Percentiles rank a stretch among this genome's conserved stretches.
phyloP scores from a whole-genome alignment of 345 rosid genomes.

The Citrus sinensis region DNA sequence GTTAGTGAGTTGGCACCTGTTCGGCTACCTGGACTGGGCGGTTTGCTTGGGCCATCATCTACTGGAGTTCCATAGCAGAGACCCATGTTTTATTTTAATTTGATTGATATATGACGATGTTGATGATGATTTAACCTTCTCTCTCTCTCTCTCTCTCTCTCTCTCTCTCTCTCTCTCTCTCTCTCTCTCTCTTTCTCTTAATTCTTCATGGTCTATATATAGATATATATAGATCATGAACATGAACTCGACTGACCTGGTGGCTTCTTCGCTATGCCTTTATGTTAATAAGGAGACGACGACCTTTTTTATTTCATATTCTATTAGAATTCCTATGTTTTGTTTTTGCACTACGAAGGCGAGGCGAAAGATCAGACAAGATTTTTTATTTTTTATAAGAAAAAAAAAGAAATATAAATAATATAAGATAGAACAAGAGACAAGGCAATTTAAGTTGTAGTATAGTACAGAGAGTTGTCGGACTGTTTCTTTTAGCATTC shows the following conservation, averaged over 20 bases:
- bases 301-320: too few relatives aligned
- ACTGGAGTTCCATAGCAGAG: constrained; percentile 13
- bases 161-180: too few relatives aligned
- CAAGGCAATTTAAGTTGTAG: too few relatives aligned
- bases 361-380: constrained; percentile 13
- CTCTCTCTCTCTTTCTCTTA: background rate
- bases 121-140: background rate
- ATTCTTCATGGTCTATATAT: too few relatives aligned
- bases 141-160: background rate
- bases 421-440: too few relatives aligned
- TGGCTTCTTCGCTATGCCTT: too few relatives aligned
- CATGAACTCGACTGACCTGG: background rate
- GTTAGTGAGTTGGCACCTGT: too few relatives aligned
- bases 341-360: constrained; percentile 5
- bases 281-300: too few relatives aligned
- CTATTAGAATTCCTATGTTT: too few relatives aligned
- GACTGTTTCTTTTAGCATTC: too few relatives aligned
- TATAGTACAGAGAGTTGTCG: background rate
- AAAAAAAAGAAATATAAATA: background rate
- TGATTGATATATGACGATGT: background rate
- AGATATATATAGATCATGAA: too few relatives aligned
- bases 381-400: too few relatives aligned
- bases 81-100: background rate
- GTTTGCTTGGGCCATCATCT: background rate
- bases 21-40: background rate